Percentiles rank a stretch among this genome's conserved stretches.
phyloP scores from a whole-genome alignment of 345 rosid genomes.

The Nasturtium officinale region DNA sequence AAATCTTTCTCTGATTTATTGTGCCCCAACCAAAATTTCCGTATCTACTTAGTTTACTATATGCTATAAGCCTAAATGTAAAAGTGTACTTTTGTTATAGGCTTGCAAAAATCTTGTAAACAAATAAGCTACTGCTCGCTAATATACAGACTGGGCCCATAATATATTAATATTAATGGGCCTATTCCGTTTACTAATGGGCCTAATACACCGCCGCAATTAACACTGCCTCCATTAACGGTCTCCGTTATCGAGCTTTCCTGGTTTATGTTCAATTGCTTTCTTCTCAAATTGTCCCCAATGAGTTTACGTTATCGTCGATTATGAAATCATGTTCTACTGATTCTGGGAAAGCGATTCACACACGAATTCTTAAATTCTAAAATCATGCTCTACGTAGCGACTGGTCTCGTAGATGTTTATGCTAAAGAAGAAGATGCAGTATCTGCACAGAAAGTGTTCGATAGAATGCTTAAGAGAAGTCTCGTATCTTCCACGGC shows the following conservation, averaged over 20 bases:
- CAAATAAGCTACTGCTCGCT: too few relatives aligned
- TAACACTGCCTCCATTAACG: conserved; percentile 50
- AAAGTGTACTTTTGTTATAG: too few relatives aligned
- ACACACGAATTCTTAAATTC: conserved; percentile 59
- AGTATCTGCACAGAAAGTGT: conserved; percentile 60
- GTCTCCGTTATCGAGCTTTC: conserved; percentile 53
- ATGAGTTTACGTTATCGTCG: conserved; percentile 76
- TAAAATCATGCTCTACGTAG: too few relatives aligned
- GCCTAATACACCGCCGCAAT: conserved; percentile 54
- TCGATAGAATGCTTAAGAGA: conserved; percentile 64
- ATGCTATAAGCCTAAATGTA: neutral
- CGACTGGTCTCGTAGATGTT: conserved; percentile 65
- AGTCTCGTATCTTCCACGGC: conserved; percentile 66
- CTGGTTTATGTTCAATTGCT: conserved; percentile 56
- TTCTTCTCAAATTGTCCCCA: conserved; percentile 49
- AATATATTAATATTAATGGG: neutral
- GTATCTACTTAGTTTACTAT: neutral
- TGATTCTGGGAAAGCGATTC: conserved; percentile 49
- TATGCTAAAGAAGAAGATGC: conserved; percentile 69
- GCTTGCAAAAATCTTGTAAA: too few relatives aligned
- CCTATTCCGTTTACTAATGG: neutral
- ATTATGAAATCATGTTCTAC: conserved; percentile 62
- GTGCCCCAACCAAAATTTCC: conserved; percentile 15
- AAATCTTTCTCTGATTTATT: conserved; percentile 17
- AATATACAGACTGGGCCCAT: neutral